A percentile compares a stretch with the other conserved stretches of the same genome.
These are phyloP conservation scores for Malassezia restricta DNA, from an alignment of 1,284 basidiomycete genomes.

Conservation along the genomic window DNA sequence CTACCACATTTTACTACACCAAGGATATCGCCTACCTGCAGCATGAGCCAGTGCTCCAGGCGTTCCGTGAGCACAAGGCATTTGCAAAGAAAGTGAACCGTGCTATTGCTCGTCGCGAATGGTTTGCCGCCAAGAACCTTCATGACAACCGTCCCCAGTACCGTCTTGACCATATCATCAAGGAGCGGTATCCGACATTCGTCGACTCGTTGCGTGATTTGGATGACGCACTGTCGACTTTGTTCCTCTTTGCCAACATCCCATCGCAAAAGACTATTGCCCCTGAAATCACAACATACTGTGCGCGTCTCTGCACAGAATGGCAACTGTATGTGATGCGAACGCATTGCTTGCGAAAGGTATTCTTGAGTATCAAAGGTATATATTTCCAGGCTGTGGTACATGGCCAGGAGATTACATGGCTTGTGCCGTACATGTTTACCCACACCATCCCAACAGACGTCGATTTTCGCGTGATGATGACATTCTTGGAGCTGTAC, in stretches of 20 bases:
- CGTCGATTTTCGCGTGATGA: slow-evolving; percentile 94
- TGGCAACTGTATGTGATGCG: slow-evolving; percentile 85
- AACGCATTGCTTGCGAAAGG: slow-evolving; percentile 69
- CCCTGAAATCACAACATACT: slow-evolving; percentile 75
- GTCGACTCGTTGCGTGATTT: slow-evolving; percentile 89
- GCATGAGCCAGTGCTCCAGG: slow-evolving; percentile 91
- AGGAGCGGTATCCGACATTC: slow-evolving; percentile 96
- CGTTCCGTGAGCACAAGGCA: slow-evolving; percentile 90
- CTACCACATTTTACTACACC: slow-evolving; percentile 93
- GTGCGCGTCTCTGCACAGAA: slow-evolving; percentile 58
- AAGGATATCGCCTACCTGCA: slow-evolving; percentile 97
- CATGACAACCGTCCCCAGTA: slow-evolving; percentile 68
- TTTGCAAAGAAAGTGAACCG: slow-evolving; percentile 94
- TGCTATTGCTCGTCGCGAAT: slow-evolving; percentile 84
- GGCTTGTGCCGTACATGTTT: slow-evolving; percentile 96
- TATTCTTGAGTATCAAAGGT: slow-evolving; percentile 95
- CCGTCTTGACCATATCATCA: slow-evolving; percentile 77
- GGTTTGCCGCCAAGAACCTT: slow-evolving; percentile 83
- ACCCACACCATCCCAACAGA: slow-evolving; percentile 87
- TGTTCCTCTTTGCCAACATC: slow-evolving; percentile 66
- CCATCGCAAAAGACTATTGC: slow-evolving; percentile 58
- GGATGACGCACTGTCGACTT: slow-evolving; percentile 90
- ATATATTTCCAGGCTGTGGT: slow-evolving; percentile 96
- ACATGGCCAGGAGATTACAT: slow-evolving; percentile 80
- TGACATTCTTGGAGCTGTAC: slow-evolving; percentile 96